A percentile compares a stretch with the other conserved stretches of the same genome.
Conservation (phyloP, 2,329 filamentous ascomycete species). For the Diaporthe vaccinii region DNA sequence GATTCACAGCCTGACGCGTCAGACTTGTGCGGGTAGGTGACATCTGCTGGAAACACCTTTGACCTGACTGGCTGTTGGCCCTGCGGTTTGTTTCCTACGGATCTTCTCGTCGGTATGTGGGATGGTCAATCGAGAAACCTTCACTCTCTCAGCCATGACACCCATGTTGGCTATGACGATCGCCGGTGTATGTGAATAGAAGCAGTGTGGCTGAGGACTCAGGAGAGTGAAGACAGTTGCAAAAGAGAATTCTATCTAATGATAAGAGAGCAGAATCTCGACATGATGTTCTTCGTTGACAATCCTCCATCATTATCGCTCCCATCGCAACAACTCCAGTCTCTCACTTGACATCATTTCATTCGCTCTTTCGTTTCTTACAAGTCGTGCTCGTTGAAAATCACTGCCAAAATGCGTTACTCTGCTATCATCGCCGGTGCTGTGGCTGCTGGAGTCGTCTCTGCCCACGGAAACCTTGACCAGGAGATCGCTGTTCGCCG, state of each 20-base stretch:
- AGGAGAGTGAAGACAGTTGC: not conserved
- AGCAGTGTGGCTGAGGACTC: not conserved
- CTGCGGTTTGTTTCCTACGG: not conserved
- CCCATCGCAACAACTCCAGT: not conserved
- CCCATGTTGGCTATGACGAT: not conserved
- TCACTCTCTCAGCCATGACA: not conserved
- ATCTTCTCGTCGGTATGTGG: constrained; percentile 3
- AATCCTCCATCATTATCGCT: not conserved
- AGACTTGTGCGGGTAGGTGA: constrained; percentile 11
- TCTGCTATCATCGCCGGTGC: constrained; percentile 44
- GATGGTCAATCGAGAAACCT: not conserved
- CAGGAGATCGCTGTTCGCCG: constrained; percentile 58
- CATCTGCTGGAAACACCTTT: not conserved
- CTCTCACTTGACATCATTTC: not conserved
- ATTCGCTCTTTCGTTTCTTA: not conserved
- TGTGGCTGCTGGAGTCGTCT: constrained; percentile 43
- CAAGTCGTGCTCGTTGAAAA: not conserved
- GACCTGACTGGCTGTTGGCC: not conserved
- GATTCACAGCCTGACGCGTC: constrained; percentile 11
- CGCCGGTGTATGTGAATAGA: not conserved
- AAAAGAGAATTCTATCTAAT: too few species aligned
- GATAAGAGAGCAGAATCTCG: not conserved
- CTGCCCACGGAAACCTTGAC: constrained; percentile 55
- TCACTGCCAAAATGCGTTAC: constrained; percentile 45
- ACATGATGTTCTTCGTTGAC: not conserved